Percentiles rank a stretch among this genome's conserved stretches.
Conservation (phyloP, 164 flowering plant species). For the Pachysandra terminalis region DNA sequence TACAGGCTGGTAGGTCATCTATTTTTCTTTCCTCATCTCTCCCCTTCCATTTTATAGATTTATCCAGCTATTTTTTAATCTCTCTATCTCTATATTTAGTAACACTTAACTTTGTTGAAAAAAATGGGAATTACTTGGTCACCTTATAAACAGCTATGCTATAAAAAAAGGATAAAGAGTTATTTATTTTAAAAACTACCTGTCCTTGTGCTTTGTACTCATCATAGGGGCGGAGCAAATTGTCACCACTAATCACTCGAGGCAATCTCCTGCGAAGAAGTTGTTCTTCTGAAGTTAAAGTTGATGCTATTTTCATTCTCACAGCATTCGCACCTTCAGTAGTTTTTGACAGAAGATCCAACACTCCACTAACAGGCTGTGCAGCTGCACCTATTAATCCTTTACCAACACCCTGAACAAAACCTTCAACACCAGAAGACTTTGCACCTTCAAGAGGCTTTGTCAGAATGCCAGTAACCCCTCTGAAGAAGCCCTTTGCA, state of each 20-base stretch:
- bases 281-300: constrained; percentile 97
- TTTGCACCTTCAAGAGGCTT: constrained; percentile 99
- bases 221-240: constrained; percentile 85
- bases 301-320: constrained; percentile 91
- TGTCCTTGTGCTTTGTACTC: constrained; percentile 95
- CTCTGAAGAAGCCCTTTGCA: constrained; percentile 91
- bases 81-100: background rate
- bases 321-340: constrained; percentile 99
- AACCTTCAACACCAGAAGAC: constrained; percentile 97
- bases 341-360: constrained; percentile 95
- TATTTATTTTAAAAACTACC: constrained; percentile 34
- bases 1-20: no score
- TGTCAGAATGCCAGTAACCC: constrained; percentile 94
- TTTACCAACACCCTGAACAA: constrained; percentile 98
- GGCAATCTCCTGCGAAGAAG: constrained; percentile 90
- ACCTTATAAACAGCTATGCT: no score
- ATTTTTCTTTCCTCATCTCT: no score
- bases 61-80: background rate
- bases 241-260: constrained; percentile 92
- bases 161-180: no score
- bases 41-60: no score
- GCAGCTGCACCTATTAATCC: constrained; percentile 99
- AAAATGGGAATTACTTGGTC: no score
- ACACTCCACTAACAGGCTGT: constrained; percentile 96
- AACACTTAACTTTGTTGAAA: background rate